Percentiles rank a stretch among this genome's conserved stretches.
Conservation (phyloP, 2,329 filamentous ascomycete species). For the Paecilomyces dactylethromorphus region DNA sequence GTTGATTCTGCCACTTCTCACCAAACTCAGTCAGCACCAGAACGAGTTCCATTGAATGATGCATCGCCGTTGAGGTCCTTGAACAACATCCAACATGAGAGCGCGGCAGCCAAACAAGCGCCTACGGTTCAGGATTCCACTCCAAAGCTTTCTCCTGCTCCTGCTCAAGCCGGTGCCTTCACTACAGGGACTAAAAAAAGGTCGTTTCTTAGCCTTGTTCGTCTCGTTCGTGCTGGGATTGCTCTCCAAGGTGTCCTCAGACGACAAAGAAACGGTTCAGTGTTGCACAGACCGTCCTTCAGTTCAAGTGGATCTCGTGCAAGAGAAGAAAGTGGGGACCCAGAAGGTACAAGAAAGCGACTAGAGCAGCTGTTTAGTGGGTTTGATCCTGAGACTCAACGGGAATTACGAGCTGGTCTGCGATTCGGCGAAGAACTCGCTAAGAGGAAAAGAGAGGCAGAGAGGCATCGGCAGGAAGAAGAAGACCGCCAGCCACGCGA, state of each 20-base stretch:
- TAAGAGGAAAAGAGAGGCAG: slow-evolving; percentile 11
- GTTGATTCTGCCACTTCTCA: neutral
- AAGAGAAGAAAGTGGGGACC: slow-evolving; percentile 7
- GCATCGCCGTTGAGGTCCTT: neutral
- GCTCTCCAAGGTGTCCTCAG: slow-evolving; percentile 29
- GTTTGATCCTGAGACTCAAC: slow-evolving; percentile 30
- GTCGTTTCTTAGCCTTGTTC: slow-evolving; percentile 21
- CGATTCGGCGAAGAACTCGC: slow-evolving; percentile 38
- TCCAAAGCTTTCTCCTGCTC: slow-evolving; percentile 9
- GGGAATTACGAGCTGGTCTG: slow-evolving; percentile 35
- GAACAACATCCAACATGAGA: neutral
- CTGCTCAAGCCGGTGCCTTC: slow-evolving; percentile 6
- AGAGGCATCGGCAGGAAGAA: neutral
- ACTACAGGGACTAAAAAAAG: slow-evolving; percentile 9
- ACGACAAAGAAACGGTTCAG: slow-evolving; percentile 10
- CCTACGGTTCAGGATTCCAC: neutral
- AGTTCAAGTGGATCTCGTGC: slow-evolving; percentile 2
- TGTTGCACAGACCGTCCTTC: slow-evolving; percentile 6
- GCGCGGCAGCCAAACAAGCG: neutral
- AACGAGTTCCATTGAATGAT: neutral
- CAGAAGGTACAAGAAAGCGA: slow-evolving; percentile 18
- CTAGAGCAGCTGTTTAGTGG: slow-evolving; percentile 29
- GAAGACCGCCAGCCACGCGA: neutral
- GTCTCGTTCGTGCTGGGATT: slow-evolving; percentile 30
- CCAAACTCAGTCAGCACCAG: neutral